phyloP scores from a whole-genome alignment of 2,329 filamentous ascomycete species.

The Ophiognomonia clavigignenti-juglandacearum region DNA sequence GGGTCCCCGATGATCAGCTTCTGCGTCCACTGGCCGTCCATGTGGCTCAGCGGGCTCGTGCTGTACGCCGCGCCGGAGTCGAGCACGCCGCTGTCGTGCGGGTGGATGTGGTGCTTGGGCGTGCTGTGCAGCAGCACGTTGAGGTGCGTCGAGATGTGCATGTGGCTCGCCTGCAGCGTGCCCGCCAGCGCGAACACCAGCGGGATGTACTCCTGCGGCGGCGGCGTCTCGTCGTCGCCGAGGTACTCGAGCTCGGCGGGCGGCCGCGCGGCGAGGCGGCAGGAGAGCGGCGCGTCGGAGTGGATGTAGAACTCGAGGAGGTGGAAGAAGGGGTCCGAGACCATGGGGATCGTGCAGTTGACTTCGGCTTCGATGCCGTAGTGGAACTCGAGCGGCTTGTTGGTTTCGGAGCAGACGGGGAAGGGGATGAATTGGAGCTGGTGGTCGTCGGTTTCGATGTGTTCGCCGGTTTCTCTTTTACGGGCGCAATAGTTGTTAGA shows the following conservation, averaged over 20 bases:
- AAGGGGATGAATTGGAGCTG: slow-evolving; percentile 92
- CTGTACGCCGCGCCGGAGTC: slow-evolving; percentile 87
- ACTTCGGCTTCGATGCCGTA: slow-evolving; percentile 80
- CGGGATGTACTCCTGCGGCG: slow-evolving; percentile 65
- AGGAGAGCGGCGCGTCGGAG: slow-evolving; percentile 88
- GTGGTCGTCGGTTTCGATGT: slow-evolving; percentile 70
- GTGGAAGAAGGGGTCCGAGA: slow-evolving; percentile 78
- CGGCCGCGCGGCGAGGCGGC: slow-evolving; percentile 80
- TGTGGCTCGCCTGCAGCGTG: slow-evolving; percentile 79
- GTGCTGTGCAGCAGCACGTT: slow-evolving; percentile 79
- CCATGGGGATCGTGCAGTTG: slow-evolving; percentile 76
- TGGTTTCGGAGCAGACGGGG: slow-evolving; percentile 83
- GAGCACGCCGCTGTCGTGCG: slow-evolving; percentile 69
- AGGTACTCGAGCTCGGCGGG: slow-evolving; percentile 49
- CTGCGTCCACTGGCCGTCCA: slow-evolving; percentile 46
- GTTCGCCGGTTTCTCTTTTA: slow-evolving; percentile 88
- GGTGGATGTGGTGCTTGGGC: slow-evolving; percentile 57
- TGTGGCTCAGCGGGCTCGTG: slow-evolving; percentile 64
- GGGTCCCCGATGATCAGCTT: slow-evolving; percentile 84
- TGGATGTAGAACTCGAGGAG: slow-evolving; percentile 97
- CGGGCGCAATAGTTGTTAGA: too few species aligned
- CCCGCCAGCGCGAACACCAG: slow-evolving; percentile 86
- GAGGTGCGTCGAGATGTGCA: slow-evolving; percentile 85
- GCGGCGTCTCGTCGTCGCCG: slow-evolving; percentile 47
- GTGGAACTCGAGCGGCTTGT: slow-evolving; percentile 72